A percentile compares a stretch with the other conserved stretches of the same genome.
Conservation (phyloP, 768 basidiomycete genomes). For the Lactarius hengduanensis region DNA sequence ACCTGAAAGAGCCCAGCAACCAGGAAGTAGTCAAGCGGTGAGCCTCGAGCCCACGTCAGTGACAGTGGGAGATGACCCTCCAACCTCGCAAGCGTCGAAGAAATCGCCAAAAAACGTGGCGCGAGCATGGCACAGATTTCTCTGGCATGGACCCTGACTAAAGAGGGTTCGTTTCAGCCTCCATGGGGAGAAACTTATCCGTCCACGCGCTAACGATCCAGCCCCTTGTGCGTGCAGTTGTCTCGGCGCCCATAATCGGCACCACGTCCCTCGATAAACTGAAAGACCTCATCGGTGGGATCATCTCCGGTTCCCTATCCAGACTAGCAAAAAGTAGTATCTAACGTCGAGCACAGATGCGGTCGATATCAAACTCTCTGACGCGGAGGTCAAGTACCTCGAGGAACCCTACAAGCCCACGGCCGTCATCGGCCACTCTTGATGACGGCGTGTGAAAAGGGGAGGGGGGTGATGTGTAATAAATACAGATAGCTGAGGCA, state of each 20-base stretch:
- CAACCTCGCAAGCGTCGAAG: conserved; percentile 32
- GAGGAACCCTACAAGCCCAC: conserved; percentile 39
- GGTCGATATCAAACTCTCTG: conserved; percentile 39
- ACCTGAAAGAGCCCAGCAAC: conserved; percentile 19
- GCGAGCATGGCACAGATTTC: conserved; percentile 42
- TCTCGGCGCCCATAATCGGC: conserved; percentile 41
- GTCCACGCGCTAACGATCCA: background rate
- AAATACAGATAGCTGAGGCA: background rate
- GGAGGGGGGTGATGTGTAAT: no score
- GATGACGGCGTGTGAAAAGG: background rate
- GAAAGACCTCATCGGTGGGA: conserved; percentile 35
- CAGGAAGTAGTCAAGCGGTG: conserved; percentile 23
- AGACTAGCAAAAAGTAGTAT: background rate
- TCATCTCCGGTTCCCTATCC: background rate
- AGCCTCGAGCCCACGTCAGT: background rate
- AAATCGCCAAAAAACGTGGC: conserved; percentile 39
- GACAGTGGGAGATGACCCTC: background rate
- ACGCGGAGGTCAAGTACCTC: conserved; percentile 44
- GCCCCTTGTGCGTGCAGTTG: conserved; percentile 4
- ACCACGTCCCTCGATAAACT: conserved; percentile 37
- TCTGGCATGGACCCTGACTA: conserved; percentile 37
- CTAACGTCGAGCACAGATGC: conserved; percentile 28
- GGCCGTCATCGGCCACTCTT: conserved; percentile 20
- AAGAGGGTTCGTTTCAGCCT: conserved; percentile 29
- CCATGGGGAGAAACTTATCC: background rate